Percentiles rank a stretch among this genome's conserved stretches.
Conservation (phyloP, 2,329 filamentous ascomycete species). For the Fusarium mangiferae region DNA sequence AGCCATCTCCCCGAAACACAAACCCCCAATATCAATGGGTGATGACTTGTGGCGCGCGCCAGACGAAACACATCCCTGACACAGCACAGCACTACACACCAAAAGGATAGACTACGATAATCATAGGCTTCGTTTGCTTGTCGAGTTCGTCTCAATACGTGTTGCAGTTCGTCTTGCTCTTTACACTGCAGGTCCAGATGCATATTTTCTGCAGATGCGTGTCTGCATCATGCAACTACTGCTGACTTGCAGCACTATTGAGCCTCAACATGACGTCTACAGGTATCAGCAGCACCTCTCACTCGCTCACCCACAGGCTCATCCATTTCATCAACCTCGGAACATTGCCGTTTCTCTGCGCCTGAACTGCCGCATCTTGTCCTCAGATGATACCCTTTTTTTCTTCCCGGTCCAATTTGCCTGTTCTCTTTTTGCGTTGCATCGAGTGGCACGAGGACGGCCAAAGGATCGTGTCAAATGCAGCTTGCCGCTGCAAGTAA, state of each 20-base stretch:
- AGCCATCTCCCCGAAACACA: conserved; percentile 29
- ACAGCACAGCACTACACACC: background rate
- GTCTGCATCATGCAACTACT: conserved; percentile 38
- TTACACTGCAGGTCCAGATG: conserved; percentile 19
- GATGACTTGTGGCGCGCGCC: conserved; percentile 39
- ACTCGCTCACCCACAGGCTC: background rate
- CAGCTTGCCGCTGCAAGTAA: conserved; percentile 43
- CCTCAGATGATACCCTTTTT: conserved; percentile 24
- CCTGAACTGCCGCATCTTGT: background rate
- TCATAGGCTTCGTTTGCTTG: conserved; percentile 16
- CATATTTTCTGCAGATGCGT: conserved; percentile 21
- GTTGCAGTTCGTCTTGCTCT: conserved; percentile 32
- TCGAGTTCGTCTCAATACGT: conserved; percentile 32
- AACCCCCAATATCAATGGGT: background rate
- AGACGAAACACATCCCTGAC: conserved; percentile 41
- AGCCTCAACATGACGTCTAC: conserved; percentile 40
- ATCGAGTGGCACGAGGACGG: conserved; percentile 41
- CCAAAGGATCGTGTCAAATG: conserved; percentile 35
- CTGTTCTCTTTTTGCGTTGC: conserved; percentile 27
- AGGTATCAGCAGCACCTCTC: background rate
- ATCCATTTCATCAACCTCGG: conserved; percentile 1
- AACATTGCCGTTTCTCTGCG: conserved; percentile 9
- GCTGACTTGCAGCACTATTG: conserved; percentile 39
- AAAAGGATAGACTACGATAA: conserved; percentile 6
- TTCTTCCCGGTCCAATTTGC: conserved; percentile 22